phyloP scores from a whole-genome alignment of 192 early-diverging fungal species.

The Paraglomus occultum region DNA sequence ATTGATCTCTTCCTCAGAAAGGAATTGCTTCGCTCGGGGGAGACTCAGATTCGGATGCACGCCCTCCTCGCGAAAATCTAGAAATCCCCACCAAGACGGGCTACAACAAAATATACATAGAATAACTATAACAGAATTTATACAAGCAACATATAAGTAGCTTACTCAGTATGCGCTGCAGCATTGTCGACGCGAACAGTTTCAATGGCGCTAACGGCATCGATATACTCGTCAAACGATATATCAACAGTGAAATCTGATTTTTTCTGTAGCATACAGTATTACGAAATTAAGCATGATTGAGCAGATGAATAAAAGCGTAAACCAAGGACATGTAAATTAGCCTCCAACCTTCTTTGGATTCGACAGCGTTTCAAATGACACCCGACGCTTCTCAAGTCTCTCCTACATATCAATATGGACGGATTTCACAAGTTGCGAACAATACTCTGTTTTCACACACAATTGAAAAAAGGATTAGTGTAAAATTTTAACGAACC shows the following conservation, averaged over 20 bases:
- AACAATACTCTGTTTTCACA: too few relatives aligned
- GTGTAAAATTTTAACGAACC: background rate
- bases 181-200: conserved; percentile 17
- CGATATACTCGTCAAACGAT: conserved; percentile 12
- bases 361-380: too few relatives aligned
- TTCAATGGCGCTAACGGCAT: conserved; percentile 17
- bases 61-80: conserved; percentile 26
- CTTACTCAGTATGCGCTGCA: conserved; percentile 19
- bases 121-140: background rate
- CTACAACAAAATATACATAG: conserved; percentile 12
- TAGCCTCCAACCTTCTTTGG: too few relatives aligned
- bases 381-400: too few relatives aligned
- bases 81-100: conserved; percentile 21
- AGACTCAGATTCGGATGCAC: background rate
- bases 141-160: conserved; percentile 11
- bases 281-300: too few relatives aligned
- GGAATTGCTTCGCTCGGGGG: conserved; percentile 24
- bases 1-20: too few relatives aligned
- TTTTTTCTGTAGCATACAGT: too few relatives aligned
- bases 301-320: too few relatives aligned
- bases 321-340: too few relatives aligned
- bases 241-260: too few relatives aligned
- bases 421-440: too few relatives aligned
- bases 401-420: too few relatives aligned
- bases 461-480: conserved; percentile 13